Evolutionary conservation across 805 yeast species (phyloP).

Genomic region (Starmerella riodocensis): DNA sequence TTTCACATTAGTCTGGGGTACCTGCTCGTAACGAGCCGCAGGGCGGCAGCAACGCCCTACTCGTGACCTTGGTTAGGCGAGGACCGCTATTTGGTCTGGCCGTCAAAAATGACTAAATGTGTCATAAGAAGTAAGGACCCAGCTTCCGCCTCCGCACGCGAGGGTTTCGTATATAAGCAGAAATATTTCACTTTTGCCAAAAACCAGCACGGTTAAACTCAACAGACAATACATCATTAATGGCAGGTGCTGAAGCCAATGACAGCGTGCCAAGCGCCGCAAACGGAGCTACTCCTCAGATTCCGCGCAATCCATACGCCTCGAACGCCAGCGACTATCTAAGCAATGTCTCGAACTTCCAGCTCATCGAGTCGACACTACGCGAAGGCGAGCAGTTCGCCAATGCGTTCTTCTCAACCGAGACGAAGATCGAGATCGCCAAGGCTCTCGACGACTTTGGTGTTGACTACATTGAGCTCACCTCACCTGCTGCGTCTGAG

Average conservation of each 20-base stretch:
- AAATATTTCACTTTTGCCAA: not conserved
- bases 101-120: not conserved
- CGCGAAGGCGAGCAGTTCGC: conserved; percentile 99
- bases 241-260: conserved; percentile 4
- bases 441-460: conserved; percentile 95
- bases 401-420: conserved; percentile 88
- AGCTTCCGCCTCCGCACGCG: not conserved
- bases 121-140: not conserved
- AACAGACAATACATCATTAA: no score
- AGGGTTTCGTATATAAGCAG: not conserved
- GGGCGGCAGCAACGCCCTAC: no score
- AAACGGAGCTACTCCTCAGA: conserved; percentile 19
- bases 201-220: not conserved
- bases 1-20: no score
- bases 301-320: conserved; percentile 65
- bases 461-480: conserved; percentile 92
- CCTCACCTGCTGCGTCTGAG: conserved; percentile 96
- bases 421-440: conserved; percentile 92
- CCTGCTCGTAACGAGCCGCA: no score
- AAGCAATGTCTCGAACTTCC: conserved; percentile 78
- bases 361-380: conserved; percentile 85
- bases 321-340: conserved; percentile 88
- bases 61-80: no score
- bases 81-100: no score
- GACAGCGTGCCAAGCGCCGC: conserved; percentile 13